A percentile compares a stretch with the other conserved stretches of the same genome.
Evolutionary conservation across 129 eudicot genomes (phyloP).

Genomic region (Solidago caesia): DNA sequence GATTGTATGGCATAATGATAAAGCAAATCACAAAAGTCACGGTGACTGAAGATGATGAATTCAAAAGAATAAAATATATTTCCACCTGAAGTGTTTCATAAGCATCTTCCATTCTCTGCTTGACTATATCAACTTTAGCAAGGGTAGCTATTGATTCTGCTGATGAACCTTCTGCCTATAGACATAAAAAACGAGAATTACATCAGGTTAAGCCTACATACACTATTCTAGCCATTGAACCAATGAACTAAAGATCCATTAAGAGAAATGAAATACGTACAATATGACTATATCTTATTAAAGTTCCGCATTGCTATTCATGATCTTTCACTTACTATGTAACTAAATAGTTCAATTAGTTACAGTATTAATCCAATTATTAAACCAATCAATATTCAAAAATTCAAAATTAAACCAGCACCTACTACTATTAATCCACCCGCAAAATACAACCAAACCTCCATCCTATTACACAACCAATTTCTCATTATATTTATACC

Average conservation of each 20-base stretch:
- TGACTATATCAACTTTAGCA: constrained; percentile 93
- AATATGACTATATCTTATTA: constrained; percentile 6
- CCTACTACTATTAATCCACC: too few relatives aligned
- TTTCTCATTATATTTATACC: too few relatives aligned
- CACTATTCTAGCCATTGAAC: constrained; percentile 19
- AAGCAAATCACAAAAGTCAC: constrained; percentile 6
- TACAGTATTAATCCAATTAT: too few relatives aligned
- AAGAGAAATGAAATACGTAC: background rate
- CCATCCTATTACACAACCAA: too few relatives aligned
- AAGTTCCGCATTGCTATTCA: background rate
- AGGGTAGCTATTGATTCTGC: constrained; percentile 95
- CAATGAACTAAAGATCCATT: constrained; percentile 2
- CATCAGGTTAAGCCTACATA: background rate
- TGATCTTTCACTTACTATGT: background rate
- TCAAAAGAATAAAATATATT: constrained; percentile 19
- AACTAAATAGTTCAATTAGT: background rate
- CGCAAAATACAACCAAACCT: too few relatives aligned
- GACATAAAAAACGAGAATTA: constrained; percentile 6
- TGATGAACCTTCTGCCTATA: constrained; percentile 96
- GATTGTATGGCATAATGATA: constrained; percentile 1
- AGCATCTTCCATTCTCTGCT: constrained; percentile 97
- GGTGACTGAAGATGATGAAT: constrained; percentile 10
- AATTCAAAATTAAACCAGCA: too few relatives aligned
- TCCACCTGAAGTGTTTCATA: constrained; percentile 91
- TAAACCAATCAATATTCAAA: too few relatives aligned